Percentiles rank a stretch among this genome's conserved stretches.
These are phyloP conservation scores for Erodium maritimum DNA, from an alignment of 345 rosid species.

Conservation along the genomic window DNA sequence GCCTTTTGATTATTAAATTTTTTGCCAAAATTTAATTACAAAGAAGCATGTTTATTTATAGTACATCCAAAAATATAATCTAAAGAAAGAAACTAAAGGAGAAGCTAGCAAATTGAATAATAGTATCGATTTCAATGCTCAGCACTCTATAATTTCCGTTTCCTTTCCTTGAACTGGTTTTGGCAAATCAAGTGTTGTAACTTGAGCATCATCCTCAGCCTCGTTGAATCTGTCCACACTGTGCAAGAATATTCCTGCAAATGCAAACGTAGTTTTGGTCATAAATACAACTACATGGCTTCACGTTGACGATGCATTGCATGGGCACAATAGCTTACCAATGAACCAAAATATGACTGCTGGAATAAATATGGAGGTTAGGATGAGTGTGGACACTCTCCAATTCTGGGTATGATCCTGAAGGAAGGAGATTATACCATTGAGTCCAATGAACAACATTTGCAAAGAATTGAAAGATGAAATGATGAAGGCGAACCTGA, in stretches of 20 bases:
- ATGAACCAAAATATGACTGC: conserved; percentile 81
- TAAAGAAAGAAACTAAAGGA: background rate
- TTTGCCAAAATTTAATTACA: background rate
- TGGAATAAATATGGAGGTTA: conserved; percentile 60
- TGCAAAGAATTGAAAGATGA: background rate
- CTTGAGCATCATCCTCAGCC: conserved; percentile 47
- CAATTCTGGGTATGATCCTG: conserved; percentile 76
- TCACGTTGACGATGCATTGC: too few relatives aligned
- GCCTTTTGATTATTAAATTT: too few relatives aligned
- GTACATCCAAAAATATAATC: too few relatives aligned
- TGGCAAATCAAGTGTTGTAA: conserved; percentile 18
- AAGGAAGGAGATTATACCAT: conserved; percentile 5
- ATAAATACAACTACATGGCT: too few relatives aligned
- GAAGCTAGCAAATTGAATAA: too few relatives aligned
- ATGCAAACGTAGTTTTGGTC: background rate
- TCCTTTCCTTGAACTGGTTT: conserved; percentile 27
- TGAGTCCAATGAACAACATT: background rate
- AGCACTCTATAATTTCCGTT: conserved; percentile 12
- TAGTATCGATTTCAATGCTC: conserved; percentile 6
- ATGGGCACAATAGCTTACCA: conserved; percentile 24
- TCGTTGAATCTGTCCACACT: conserved; percentile 61
- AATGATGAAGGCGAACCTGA: conserved; percentile 24
- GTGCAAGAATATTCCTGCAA: conserved; percentile 59
- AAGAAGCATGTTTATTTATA: background rate
- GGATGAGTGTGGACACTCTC: conserved; percentile 77